These are phyloP conservation scores for Claviceps pazoutovae DNA, from an alignment of 2,329 filamentous ascomycete species.

Conservation along the genomic window DNA sequence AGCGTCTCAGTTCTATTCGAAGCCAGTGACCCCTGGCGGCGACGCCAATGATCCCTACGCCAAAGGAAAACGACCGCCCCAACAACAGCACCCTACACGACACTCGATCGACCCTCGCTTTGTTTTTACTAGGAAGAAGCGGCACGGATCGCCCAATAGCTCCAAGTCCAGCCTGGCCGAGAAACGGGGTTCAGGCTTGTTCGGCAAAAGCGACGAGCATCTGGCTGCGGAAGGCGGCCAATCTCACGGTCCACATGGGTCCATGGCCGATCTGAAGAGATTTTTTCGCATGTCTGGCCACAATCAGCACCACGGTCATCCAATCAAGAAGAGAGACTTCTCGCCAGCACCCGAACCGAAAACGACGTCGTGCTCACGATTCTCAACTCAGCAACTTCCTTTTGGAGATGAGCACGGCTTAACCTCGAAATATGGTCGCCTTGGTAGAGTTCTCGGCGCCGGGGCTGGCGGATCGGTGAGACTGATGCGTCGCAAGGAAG, in stretches of 20 bases:
- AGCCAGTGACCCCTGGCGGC: conserved; percentile 65
- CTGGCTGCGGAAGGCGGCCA: conserved; percentile 13
- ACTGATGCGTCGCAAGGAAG: conserved; percentile 83
- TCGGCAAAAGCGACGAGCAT: conserved; percentile 21
- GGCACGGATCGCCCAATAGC: conserved; percentile 41
- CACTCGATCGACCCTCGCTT: conserved; percentile 64
- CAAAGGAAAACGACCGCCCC: conserved; percentile 63
- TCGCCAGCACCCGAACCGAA: conserved; percentile 45
- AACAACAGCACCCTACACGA: conserved; percentile 47
- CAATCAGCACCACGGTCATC: conserved; percentile 48
- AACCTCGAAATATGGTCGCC: conserved; percentile 84
- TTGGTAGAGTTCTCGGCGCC: conserved; percentile 84
- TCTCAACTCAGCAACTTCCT: conserved; percentile 50
- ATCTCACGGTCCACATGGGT: conserved; percentile 41
- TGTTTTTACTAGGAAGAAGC: conserved; percentile 66
- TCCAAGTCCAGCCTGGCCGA: conserved; percentile 40
- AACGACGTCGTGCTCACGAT: conserved; percentile 32
- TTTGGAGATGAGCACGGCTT: conserved; percentile 92
- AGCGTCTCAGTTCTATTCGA: conserved; percentile 51
- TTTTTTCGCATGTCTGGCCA: conserved; percentile 76
- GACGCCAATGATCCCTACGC: conserved; percentile 78
- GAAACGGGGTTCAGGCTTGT: conserved; percentile 35
- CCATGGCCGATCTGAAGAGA: conserved; percentile 91
- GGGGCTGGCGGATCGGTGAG: conserved; percentile 90
- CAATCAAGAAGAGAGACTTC: conserved; percentile 54